phyloP scores from a whole-genome alignment of 2,329 filamentous ascomycete genomes.

The Penicillium palitans region DNA sequence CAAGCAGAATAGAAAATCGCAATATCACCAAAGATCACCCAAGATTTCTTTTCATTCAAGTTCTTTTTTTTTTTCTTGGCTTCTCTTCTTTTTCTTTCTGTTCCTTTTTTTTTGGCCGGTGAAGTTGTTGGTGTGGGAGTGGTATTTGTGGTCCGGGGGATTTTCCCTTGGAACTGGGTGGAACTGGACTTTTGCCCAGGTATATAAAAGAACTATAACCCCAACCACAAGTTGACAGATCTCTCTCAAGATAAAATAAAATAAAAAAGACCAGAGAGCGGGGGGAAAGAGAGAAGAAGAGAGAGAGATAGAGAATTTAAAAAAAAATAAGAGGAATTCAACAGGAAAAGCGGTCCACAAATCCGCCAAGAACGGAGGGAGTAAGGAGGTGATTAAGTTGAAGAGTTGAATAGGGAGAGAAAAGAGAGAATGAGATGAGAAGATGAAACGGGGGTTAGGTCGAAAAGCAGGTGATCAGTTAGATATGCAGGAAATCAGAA shows the following conservation, averaged over 20 bases:
- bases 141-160: not conserved
- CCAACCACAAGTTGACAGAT: not conserved
- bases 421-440: not conserved
- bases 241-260: not conserved
- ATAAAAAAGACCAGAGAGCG: slow-evolving; percentile 2
- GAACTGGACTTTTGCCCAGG: no score
- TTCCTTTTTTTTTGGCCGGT: not conserved
- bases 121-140: not conserved
- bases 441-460: not conserved
- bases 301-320: slow-evolving; percentile 2
- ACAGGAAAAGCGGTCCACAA: slow-evolving; percentile 19
- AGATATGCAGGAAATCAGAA: not conserved
- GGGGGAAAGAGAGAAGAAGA: not conserved
- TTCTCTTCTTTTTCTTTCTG: slow-evolving; percentile 4
- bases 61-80: not conserved
- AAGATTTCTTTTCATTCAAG: slow-evolving; percentile 16
- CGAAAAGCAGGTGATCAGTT: slow-evolving; percentile 1
- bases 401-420: not conserved
- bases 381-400: slow-evolving; percentile 16
- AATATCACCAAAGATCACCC: slow-evolving; percentile 19
- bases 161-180: not conserved
- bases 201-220: no score
- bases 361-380: slow-evolving; percentile 22
- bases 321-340: slow-evolving; percentile 15
- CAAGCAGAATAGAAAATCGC: slow-evolving; percentile 16